Evolutionary conservation across 768 basidiomycete genomes (phyloP).

Genomic region (Leccinum imitatum): DNA sequence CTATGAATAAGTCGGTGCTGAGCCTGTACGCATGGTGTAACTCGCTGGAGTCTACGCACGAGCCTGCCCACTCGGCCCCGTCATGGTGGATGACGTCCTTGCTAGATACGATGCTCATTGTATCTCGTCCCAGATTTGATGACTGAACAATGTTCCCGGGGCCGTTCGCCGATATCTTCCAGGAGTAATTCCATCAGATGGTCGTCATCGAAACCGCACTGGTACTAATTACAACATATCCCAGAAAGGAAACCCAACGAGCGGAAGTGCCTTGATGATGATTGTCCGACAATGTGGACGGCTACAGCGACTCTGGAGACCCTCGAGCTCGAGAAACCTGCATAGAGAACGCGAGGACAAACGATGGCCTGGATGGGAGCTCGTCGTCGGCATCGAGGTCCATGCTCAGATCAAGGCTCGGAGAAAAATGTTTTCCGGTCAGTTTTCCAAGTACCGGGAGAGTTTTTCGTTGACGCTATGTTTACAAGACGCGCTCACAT

Average conservation of each 20-base stretch:
- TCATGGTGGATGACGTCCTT: too few species aligned
- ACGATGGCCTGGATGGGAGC: slow-evolving; percentile 85
- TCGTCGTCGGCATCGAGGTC: slow-evolving; percentile 92
- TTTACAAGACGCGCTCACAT: slow-evolving; percentile 40
- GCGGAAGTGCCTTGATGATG: slow-evolving; percentile 25
- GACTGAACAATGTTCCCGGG: background rate
- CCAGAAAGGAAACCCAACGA: slow-evolving; percentile 6
- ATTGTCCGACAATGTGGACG: slow-evolving; percentile 17
- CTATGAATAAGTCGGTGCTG: background rate
- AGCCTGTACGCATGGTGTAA: background rate
- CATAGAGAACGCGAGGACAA: slow-evolving; percentile 20
- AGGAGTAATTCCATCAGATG: background rate
- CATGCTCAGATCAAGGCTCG: slow-evolving; percentile 92
- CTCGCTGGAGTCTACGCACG: background rate
- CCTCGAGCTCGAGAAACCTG: background rate
- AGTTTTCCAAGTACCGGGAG: slow-evolving; percentile 15
- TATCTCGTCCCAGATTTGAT: background rate
- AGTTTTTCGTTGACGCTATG: background rate
- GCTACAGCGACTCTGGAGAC: slow-evolving; percentile 17
- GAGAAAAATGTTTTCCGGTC: slow-evolving; percentile 84
- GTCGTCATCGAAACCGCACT: background rate
- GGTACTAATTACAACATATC: background rate
- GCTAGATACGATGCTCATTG: too few species aligned
- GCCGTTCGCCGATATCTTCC: background rate
- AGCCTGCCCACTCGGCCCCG: background rate